Evolutionary conservation across 2,329 filamentous ascomycete species (phyloP), one percentile per base, ranked within the genome.

Genomic region (Aspergillus niger): DNA sequence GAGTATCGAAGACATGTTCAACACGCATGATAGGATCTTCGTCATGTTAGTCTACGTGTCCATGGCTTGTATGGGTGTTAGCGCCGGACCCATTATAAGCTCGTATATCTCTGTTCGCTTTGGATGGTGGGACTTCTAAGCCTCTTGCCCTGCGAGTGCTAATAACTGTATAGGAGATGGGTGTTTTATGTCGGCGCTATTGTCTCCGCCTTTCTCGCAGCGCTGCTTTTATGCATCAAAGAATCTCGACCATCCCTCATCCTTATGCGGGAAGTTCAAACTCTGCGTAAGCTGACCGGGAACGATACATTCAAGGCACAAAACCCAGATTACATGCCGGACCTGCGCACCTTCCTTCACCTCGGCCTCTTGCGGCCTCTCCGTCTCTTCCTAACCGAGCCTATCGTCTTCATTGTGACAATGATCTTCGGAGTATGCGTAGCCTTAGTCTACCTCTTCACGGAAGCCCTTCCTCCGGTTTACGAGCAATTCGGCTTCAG

Each of bases 161-260:
- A 44, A 55, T 24, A 36, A 3, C 7, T 5, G 2, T 3, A 0
- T 7, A 62, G 60, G 60, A 38, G 57, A 24, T 62, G 60, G 60
- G 47, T 62, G 5, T 62, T 59, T 13, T 61, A 63, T 22, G 53
- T 56, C 3, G 55, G 50, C 2, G 61, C 61, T 13, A 61, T 63
- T 17, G 55, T 36, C 3, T 52, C 52, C 0, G 55, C 22, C 0
- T 32, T 48, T 5, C 49, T 56, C 6, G 43, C 54, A 5, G 55
- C 48, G 4, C 51, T 63, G 1, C 48, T 60, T 3, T n/a, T 63
- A 0, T 20, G 51, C 2, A 60, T 63, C 17, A 36, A 44, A 7
- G 61, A 63, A 24, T 60, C 58, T 10, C 55, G 61, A 5, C 61
- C 61, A 0, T 60, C 53, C 17, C 59, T 58, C 1, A 49, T 63